phyloP scores from a whole-genome alignment of 1,284 basidiomycete genomes.

The Bjerkandera adusta region DNA sequence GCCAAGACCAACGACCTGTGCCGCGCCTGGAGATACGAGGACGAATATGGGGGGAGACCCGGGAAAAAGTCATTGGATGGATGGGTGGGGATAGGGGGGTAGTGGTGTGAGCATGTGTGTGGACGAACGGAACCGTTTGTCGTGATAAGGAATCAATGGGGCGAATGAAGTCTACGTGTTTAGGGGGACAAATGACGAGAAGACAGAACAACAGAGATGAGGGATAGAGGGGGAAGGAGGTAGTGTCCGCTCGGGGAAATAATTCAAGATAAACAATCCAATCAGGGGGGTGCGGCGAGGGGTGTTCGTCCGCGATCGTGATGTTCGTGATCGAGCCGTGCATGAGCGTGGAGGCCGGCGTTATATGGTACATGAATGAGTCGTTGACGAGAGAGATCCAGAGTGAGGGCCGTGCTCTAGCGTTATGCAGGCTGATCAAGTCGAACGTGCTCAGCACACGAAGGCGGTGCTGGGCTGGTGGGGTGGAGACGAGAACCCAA shows the following conservation, averaged over 20 bases:
- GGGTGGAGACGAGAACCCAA: conserved; percentile 2
- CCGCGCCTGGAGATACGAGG: no score
- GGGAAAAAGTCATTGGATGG: no score
- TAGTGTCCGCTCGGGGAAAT: conserved; percentile 4
- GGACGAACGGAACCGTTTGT: not conserved
- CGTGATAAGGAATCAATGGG: not conserved
- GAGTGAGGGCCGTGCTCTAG: not conserved
- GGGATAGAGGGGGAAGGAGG: not conserved
- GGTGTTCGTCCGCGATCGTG: not conserved
- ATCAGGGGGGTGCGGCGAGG: not conserved
- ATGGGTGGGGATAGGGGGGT: conserved; percentile 10
- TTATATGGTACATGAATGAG: not conserved
- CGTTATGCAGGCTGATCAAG: not conserved
- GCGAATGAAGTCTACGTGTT: conserved; percentile 9
- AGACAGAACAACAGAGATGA: not conserved
- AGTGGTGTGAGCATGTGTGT: conserved; percentile 4
- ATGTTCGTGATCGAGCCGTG: not conserved
- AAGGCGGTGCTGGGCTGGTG: not conserved
- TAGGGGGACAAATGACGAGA: not conserved
- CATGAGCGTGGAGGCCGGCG: not conserved
- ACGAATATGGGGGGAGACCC: no score
- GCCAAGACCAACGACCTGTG: no score
- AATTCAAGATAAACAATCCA: conserved; percentile 11
- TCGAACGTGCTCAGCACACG: not conserved
- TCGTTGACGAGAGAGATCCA: not conserved